phyloP scores from a whole-genome alignment of 2,329 filamentous ascomycete species.

The Fragosphaeria purpurea region DNA sequence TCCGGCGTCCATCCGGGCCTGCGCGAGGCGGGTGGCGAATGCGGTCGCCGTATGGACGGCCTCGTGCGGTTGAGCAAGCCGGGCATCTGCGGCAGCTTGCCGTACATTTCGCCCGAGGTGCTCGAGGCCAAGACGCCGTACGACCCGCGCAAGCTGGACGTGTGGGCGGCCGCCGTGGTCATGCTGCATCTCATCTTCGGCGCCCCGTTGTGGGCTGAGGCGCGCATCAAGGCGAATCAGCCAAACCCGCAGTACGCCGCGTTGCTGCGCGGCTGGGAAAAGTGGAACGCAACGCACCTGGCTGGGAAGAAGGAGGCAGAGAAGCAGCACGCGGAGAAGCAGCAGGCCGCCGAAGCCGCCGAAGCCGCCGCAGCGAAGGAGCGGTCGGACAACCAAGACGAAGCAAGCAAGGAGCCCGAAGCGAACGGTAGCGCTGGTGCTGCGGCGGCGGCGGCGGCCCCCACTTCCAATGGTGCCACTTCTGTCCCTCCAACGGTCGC shows the following conservation, averaged over 20 bases:
- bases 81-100: constrained; percentile 74
- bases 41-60: constrained; percentile 60
- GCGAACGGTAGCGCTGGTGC: not conserved
- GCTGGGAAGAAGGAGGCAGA: constrained; percentile 14
- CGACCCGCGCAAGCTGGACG: constrained; percentile 71
- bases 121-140: constrained; percentile 53
- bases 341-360: constrained; percentile 41
- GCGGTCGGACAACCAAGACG: not conserved
- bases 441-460: not conserved
- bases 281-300: constrained; percentile 49
- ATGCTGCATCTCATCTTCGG: constrained; percentile 68
- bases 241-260: constrained; percentile 51
- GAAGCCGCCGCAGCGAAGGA: constrained; percentile 3
- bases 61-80: constrained; percentile 62
- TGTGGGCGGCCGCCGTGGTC: constrained; percentile 78
- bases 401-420: not conserved
- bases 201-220: constrained; percentile 64
- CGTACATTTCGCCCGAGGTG: constrained; percentile 83
- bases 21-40: constrained; percentile 61
- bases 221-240: constrained; percentile 32
- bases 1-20: constrained; percentile 71
- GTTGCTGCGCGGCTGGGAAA: constrained; percentile 58
- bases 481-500: constrained; percentile 14
- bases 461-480: not conserved
- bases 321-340: constrained; percentile 52